Conservation (phyloP, 306 rosid species). For the Mimosa bimucronata region DNA sequence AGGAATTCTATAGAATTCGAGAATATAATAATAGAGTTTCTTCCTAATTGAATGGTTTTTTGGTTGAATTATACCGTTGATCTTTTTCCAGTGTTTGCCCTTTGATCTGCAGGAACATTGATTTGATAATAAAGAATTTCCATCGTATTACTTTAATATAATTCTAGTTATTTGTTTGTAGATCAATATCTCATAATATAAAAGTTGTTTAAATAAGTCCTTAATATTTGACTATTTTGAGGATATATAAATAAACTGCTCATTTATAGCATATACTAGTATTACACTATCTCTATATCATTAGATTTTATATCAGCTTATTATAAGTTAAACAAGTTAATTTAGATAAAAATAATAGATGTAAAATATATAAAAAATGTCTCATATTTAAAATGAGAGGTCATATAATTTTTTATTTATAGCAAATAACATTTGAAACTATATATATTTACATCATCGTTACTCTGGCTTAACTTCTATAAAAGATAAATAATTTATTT, state of each 20-base stretch:
- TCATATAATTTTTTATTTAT: not conserved
- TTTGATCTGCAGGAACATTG: not conserved
- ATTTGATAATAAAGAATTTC: not conserved
- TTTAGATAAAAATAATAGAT: too few species aligned
- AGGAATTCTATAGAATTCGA: slow-evolving; percentile 7
- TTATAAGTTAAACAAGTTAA: too few species aligned
- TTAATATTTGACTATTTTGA: too few species aligned
- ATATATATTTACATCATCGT: too few species aligned
- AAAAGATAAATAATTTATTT: too few species aligned
- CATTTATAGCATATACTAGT: too few species aligned
- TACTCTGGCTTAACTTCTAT: too few species aligned
- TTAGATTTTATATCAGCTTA: too few species aligned
- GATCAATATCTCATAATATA: not conserved
- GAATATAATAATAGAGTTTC: slow-evolving; percentile 14
- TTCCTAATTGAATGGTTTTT: not conserved
- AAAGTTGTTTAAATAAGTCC: not conserved
- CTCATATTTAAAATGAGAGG: not conserved
- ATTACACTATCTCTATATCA: too few species aligned
- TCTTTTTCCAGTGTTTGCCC: not conserved
- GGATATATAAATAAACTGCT: too few species aligned
- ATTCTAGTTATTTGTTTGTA: not conserved
- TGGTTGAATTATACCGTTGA: not conserved
- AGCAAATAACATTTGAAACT: too few species aligned
- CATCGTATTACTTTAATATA: not conserved
- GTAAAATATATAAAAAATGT: too few species aligned